phyloP scores from a whole-genome alignment of 352 stramenopile species.

The Pythium rishiriense region DNA sequence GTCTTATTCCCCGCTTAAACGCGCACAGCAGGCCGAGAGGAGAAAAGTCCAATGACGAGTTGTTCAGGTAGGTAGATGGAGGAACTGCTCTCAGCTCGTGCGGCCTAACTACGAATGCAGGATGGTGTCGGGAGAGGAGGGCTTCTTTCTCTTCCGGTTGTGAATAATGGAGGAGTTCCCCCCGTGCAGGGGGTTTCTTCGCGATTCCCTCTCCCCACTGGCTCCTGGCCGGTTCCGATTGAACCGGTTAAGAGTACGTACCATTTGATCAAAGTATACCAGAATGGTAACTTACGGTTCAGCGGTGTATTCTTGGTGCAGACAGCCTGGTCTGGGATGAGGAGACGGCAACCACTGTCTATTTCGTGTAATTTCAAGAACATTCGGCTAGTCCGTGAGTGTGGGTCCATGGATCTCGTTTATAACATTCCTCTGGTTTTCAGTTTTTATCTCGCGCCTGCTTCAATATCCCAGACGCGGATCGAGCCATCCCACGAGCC shows the following conservation, averaged over 20 bases:
- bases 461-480: slow-evolving; percentile 68
- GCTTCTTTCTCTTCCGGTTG: background rate
- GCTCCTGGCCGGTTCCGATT: slow-evolving; percentile 16
- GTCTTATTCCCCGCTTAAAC: background rate
- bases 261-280: slow-evolving; percentile 18
- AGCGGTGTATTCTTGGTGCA: slow-evolving; percentile 7
- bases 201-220: slow-evolving; percentile 4
- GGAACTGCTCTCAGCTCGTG: background rate
- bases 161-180: background rate
- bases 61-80: background rate
- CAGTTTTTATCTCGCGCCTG: slow-evolving; percentile 7
- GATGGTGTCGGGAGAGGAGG: background rate
- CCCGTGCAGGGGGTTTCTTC: background rate
- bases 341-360: no score
- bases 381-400: slow-evolving; percentile 6
- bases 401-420: slow-evolving; percentile 12
- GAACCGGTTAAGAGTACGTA: slow-evolving; percentile 10
- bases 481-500: slow-evolving; percentile 75
- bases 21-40: background rate
- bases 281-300: slow-evolving; percentile 7
- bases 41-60: background rate
- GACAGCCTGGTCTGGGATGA: background rate
- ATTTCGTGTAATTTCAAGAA: background rate
- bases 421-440: background rate
- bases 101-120: background rate